These are phyloP conservation scores for Rauvolfia tetraphylla DNA, from an alignment of 257 asterid species.

Conservation along the genomic window DNA sequence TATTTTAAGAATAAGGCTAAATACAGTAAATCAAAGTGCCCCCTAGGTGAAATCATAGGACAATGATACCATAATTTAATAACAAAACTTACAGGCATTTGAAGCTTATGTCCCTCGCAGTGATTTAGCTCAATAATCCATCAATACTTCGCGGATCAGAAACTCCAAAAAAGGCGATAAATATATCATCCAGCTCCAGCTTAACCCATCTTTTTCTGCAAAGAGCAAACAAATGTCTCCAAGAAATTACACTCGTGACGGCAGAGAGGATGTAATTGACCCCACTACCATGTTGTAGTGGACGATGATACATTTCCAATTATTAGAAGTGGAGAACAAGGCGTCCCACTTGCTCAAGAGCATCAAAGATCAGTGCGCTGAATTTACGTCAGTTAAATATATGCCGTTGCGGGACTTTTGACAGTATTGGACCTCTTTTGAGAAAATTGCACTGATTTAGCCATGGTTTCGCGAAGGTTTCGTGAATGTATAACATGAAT, in stretches of 20 bases:
- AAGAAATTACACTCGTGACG: neutral
- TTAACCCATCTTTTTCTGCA: neutral
- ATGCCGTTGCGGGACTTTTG: neutral
- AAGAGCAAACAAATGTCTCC: neutral
- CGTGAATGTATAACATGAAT: no score
- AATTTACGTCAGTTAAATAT: neutral
- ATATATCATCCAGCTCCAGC: neutral
- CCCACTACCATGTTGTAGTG: conserved; percentile 16
- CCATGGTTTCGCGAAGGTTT: no score
- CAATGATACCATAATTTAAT: neutral
- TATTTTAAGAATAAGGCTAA: neutral
- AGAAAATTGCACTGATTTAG: no score
- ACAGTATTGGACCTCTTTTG: no score
- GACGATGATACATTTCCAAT: conserved; percentile 17
- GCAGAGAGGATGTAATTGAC: conserved; percentile 5
- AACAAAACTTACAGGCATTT: neutral
- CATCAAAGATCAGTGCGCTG: neutral
- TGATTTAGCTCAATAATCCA: conserved; percentile 7
- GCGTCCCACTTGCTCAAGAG: neutral
- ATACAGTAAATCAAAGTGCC: neutral
- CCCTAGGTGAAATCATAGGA: neutral
- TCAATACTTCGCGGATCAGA: neutral
- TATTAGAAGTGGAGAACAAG: conserved; percentile 1
- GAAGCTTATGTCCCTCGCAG: neutral
- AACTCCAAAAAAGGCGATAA: neutral